Evolutionary conservation across 73 alveolate genomes (phyloP), one percentile per base, ranked within the genome.

Genomic region (Symbiodinium pilosum): DNA sequence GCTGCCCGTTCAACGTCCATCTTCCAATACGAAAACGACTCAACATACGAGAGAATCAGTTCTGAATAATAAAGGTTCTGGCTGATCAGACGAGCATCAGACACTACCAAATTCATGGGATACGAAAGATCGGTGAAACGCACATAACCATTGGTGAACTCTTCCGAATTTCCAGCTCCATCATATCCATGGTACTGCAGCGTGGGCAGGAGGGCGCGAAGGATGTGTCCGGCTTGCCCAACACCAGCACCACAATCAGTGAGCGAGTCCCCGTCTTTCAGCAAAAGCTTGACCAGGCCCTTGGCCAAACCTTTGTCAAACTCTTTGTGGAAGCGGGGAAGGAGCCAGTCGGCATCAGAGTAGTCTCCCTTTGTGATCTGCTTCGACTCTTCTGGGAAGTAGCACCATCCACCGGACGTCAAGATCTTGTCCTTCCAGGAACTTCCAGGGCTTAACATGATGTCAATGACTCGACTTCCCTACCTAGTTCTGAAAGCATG

Each of bases 121-220:
- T 69, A 69, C 6, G 43, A 28, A 69, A 69, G 84, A 69, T 69
- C 42, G 40, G 84, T 43, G 42, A 69, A 69, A 24, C 20, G 40
- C 84, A 69, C 84, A 43, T 6, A 69, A 69, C 73, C 73, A 3
- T 32, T 18, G 42, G 84, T 69, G 84, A n/a, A 69, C 84, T 69
- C 84, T 69, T 69, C 43, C 84, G 42, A 40, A 32, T 69, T 69
- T 32, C 84, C 84, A 12, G 84, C 84, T 69, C 84, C 84, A 69
- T n/a, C 84, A 69, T 69, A 69, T 28, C 84, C 84, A 69, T 21
- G 42, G 18, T 69, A 69, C 43, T 32, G 84, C 18, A 69, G 84
- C 26, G 26, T 69, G 84, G 43, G 40, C 43, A n/a, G 84, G 43
- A n/a, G n/a, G 43, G 84, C 84, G 9, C 42, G 40, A 32, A 69